These are phyloP conservation scores for Suhomyces taliae DNA, from an alignment of 1,139 yeast species.

Conservation along the genomic window DNA sequence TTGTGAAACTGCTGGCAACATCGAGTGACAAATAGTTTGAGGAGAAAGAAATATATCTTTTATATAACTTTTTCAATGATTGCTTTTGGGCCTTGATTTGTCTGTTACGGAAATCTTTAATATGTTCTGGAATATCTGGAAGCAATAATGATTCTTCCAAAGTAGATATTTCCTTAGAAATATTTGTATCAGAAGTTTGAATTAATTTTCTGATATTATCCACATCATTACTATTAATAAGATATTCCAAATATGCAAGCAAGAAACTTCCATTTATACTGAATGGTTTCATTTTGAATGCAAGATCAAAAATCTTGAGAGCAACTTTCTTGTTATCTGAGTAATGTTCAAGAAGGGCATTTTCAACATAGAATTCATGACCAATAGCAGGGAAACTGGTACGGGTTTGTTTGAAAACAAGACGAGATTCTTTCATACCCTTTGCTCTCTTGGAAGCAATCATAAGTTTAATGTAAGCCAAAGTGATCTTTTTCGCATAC, in stretches of 20 bases:
- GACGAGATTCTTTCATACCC: constrained; percentile 73
- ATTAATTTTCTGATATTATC: constrained; percentile 81
- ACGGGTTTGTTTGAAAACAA: constrained; percentile 59
- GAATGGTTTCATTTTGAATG: constrained; percentile 55
- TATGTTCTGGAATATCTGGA: constrained; percentile 24
- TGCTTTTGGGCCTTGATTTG: constrained; percentile 24
- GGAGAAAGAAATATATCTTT: constrained; percentile 32
- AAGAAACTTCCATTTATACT: constrained; percentile 61
- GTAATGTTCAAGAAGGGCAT: constrained; percentile 80
- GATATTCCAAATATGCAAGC: constrained; percentile 67
- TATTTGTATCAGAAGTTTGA: constrained; percentile 52
- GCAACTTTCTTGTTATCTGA: constrained; percentile 69
- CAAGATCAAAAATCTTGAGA: constrained; percentile 75
- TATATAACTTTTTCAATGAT: constrained; percentile 27
- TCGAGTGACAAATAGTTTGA: constrained; percentile 61
- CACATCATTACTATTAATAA: constrained; percentile 71
- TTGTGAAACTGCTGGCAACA: constrained; percentile 65
- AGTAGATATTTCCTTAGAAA: constrained; percentile 36
- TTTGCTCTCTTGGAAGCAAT: constrained; percentile 59
- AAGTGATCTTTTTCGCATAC: constrained; percentile 42
- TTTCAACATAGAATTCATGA: constrained; percentile 75
- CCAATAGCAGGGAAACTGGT: constrained; percentile 55
- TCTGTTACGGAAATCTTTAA: constrained; percentile 18
- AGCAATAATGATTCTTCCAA: constrained; percentile 20
- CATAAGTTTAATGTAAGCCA: constrained; percentile 58